phyloP scores from a whole-genome alignment of 768 basidiomycete species.

The Pleurotus giganteus region DNA sequence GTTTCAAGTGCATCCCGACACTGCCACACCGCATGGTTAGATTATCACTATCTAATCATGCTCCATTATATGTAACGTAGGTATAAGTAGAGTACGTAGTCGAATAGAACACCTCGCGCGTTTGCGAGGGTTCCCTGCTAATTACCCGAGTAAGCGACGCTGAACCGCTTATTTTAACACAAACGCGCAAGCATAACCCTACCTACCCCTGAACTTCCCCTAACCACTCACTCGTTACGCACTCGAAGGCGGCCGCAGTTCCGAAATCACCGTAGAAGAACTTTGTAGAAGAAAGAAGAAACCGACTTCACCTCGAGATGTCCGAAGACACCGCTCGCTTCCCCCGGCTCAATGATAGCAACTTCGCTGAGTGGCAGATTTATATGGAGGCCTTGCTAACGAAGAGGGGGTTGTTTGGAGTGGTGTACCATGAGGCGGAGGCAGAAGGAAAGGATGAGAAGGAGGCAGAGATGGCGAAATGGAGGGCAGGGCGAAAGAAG shows the following conservation, averaged over 20 bases:
- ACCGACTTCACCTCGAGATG: background rate
- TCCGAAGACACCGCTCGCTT: slow-evolving; percentile 6
- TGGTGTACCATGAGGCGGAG: slow-evolving; percentile 9
- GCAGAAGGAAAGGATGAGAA: background rate
- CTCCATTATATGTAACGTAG: no score
- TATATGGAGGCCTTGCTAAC: slow-evolving; percentile 22
- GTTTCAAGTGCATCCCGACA: no score
- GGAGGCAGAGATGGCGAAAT: slow-evolving; percentile 5
- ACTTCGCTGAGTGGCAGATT: slow-evolving; percentile 22
- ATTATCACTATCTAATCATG: background rate
- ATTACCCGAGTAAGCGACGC: no score
- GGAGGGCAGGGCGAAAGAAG: slow-evolving; percentile 8
- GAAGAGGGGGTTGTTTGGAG: slow-evolving; percentile 13
- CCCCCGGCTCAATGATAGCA: slow-evolving; percentile 18
- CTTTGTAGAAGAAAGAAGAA: background rate
- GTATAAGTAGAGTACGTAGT: no score
- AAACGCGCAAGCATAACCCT: slow-evolving; percentile 1
- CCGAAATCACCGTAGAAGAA: slow-evolving; percentile 1
- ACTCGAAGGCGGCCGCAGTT: background rate
- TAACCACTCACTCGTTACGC: background rate
- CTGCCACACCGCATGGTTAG: background rate
- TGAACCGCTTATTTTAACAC: slow-evolving; percentile 4
- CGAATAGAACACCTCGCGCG: no score
- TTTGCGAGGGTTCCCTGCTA: no score
- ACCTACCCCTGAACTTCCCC: background rate